A percentile compares a stretch with the other conserved stretches of the same genome.
Conservation (phyloP, 2,329 filamentous ascomycete genomes). For the Chrysoporthe puriensis region DNA sequence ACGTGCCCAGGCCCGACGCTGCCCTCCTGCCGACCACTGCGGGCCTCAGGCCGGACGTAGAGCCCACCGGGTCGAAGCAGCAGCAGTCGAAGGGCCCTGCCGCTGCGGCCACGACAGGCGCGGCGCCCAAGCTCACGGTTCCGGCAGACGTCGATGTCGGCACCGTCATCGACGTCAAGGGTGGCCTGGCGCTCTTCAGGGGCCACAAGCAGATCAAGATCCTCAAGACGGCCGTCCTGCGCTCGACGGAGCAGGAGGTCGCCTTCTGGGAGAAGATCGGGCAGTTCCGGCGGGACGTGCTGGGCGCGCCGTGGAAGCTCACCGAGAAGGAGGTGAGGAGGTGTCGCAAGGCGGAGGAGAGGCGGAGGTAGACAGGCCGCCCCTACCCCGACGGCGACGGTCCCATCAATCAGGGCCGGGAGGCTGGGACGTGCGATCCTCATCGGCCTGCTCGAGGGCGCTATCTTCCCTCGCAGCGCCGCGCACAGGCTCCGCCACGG, state of each 20-base stretch:
- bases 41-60: neutral
- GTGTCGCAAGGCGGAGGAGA: slow-evolving; percentile 53
- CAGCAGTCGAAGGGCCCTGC: neutral
- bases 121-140: slow-evolving; percentile 8
- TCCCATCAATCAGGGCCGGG: neutral
- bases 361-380: slow-evolving; percentile 29
- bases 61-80: neutral
- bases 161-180: slow-evolving; percentile 60
- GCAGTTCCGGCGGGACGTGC: slow-evolving; percentile 53
- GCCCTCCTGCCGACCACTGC: slow-evolving; percentile 8
- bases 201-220: slow-evolving; percentile 56
- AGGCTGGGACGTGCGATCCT: neutral
- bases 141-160: slow-evolving; percentile 52
- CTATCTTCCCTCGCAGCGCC: too few species aligned
- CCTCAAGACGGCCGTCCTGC: slow-evolving; percentile 52
- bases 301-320: slow-evolving; percentile 60
- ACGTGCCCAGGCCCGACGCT: slow-evolving; percentile 32
- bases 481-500: too few species aligned
- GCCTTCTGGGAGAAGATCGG: slow-evolving; percentile 60
- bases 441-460: neutral
- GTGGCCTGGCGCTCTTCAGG: slow-evolving; percentile 52
- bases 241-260: slow-evolving; percentile 60
- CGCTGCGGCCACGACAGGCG: neutral
- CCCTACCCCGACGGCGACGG: neutral
- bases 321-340: slow-evolving; percentile 51